Evolutionary conservation across 1,284 basidiomycete species (phyloP), one percentile per base, ranked within the genome.

Genomic region (Ceratobasidium sp.): DNA sequence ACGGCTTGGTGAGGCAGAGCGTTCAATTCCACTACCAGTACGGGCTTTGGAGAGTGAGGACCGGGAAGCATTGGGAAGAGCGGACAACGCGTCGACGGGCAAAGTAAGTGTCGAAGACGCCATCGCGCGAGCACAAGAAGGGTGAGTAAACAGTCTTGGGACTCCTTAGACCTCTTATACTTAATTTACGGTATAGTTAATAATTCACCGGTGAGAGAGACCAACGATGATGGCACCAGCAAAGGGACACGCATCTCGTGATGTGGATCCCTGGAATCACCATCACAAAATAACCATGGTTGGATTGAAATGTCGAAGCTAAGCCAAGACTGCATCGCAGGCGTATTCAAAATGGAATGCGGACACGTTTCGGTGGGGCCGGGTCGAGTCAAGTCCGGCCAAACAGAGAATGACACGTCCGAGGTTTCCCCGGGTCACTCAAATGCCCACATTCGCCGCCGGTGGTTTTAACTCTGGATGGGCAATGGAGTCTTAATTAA

Each of bases 41-140:
- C 10, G 45, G 22, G 45, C 8, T n/a, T 29, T 29, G 13, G 56
- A 27, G n/a, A 27, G 32, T 8, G 56, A 47, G 4, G 22, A 42
- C 10, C 12, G 17, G n/a, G 31, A 3, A 17, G 58, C 6, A 8
- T 25, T 8, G 31, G 29, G 58, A 27, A 43, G 6, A 20, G 47
- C 50, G 10, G 62, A 65, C 6, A 65, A 20, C 8, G 38, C 62
- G 32, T 53, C 62, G 13, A 65, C 49, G 20, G 62, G 49, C 1
- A 65, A 29, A 35, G 34, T 53, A 15, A 65, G 38, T 20, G 60
- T 64, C 20, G 60, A 64, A 31, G 22, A 25, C 3, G 58, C 31
- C 32, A 50, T 53, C n/a, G n/a, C 17, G 20, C 47, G 29, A 40
- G 17, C 38, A 40, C 8, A 8, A 10, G 17, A 17, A 77, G 38